Percentiles rank a stretch among this genome's conserved stretches.
Conservation (phyloP, 2,329 filamentous ascomycete genomes). For the Aspergillus ochraceus region DNA sequence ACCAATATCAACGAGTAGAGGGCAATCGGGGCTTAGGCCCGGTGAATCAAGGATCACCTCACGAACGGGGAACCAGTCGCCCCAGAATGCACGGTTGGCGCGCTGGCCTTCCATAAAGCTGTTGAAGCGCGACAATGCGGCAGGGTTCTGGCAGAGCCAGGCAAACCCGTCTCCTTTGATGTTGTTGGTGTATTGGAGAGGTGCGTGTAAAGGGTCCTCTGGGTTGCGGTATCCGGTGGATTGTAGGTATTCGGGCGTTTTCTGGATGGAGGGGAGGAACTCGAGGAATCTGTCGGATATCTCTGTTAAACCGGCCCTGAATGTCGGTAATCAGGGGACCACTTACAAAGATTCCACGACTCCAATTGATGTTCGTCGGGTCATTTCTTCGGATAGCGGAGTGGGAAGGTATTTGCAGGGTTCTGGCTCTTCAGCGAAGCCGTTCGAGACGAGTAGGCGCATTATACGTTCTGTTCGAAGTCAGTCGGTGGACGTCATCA, state of each 20-base stretch:
- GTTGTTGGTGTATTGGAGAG: conserved; percentile 16
- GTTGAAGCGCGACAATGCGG: conserved; percentile 22
- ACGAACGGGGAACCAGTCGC: conserved; percentile 24
- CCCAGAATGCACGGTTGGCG: conserved; percentile 20
- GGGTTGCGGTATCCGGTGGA: conserved; percentile 17
- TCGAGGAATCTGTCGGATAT: conserved; percentile 14
- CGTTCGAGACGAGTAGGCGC: conserved; percentile 20
- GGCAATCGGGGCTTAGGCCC: conserved; percentile 10
- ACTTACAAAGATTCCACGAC: conserved; percentile 20
- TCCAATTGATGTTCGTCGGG: conserved; percentile 15
- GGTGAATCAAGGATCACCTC: conserved; percentile 16
- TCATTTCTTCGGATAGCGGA: conserved; percentile 18
- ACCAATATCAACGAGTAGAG: conserved; percentile 42
- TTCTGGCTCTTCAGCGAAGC: conserved; percentile 14
- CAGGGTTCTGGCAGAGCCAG: conserved; percentile 22
- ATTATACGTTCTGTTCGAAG: conserved; percentile 21
- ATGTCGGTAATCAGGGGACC: neutral
- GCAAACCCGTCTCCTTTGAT: conserved; percentile 14
- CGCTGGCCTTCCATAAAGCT: conserved; percentile 26
- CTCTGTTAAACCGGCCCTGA: neutral
- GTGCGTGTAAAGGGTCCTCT: conserved; percentile 11
- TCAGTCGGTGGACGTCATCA: neutral
- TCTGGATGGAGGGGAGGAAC: conserved; percentile 19
- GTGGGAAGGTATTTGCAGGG: conserved; percentile 19
- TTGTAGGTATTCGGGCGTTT: conserved; percentile 21